A percentile compares a stretch with the other conserved stretches of the same genome.
phyloP scores from a whole-genome alignment of 768 basidiomycete species.

The Amanita thiersii region DNA sequence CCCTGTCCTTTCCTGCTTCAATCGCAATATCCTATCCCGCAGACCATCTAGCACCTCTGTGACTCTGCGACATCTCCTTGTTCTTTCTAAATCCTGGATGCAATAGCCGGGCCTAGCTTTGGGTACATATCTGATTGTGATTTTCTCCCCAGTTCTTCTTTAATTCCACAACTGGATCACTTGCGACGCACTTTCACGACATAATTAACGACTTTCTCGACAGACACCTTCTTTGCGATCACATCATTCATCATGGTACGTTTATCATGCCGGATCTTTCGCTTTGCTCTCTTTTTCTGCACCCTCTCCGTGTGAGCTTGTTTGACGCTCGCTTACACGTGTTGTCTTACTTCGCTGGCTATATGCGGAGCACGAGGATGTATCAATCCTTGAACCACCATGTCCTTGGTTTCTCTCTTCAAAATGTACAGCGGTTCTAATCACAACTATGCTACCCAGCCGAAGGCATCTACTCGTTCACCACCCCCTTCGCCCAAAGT shows the following conservation, averaged over 20 bases:
- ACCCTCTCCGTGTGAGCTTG: conserved; percentile 5
- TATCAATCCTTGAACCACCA: conserved; percentile 19
- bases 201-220: too few relatives aligned
- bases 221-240: too few relatives aligned
- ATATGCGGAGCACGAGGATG: not conserved
- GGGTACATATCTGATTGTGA: too few relatives aligned
- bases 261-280: too few relatives aligned
- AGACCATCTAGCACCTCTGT: too few relatives aligned
- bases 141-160: too few relatives aligned
- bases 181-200: not conserved
- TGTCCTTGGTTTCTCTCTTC: conserved; percentile 41
- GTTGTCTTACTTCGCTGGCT: not conserved
- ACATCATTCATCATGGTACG: too few relatives aligned
- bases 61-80: too few relatives aligned
- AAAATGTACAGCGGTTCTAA: conserved; percentile 32
- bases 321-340: conserved; percentile 2
- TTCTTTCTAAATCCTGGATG: too few relatives aligned
- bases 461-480: conserved; percentile 32
- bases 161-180: too few relatives aligned
- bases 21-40: not conserved
- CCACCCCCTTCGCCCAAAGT: conserved; percentile 42
- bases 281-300: conserved; percentile 18
- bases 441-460: conserved; percentile 26
- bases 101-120: too few relatives aligned
- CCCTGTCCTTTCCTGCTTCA: too few relatives aligned